Evolutionary conservation across 2,329 filamentous ascomycete genomes (phyloP), one percentile per base, ranked within the genome.

Genomic region (Fusarium proliferatum): DNA sequence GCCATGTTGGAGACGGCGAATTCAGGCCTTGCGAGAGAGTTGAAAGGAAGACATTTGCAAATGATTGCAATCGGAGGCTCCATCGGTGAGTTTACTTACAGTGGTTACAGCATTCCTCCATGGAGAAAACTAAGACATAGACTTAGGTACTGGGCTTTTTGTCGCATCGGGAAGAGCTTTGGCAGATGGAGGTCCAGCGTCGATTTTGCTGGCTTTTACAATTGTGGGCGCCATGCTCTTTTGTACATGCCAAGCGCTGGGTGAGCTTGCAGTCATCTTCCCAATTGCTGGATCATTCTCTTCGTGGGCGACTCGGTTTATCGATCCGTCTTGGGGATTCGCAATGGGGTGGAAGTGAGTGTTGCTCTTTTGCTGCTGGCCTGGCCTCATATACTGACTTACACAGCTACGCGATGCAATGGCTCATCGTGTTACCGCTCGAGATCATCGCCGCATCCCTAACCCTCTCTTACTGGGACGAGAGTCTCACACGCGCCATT

Each of bases 11-110:
- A 95, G 79, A 95, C 94, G 4, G 93, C 94, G 8, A 88, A 91
- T 73, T 92, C 93, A 51, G 90, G 92, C 12, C 86, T 98, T 57
- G 90, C 93, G 57, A 88, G 95, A 78, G 92, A 91, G 81, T 84
- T 97, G 75, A 96, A 97, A 83, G 91, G 91, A 26, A 88, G 95
- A 53, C 96, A 98, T 85, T 81, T 98, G 80, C 95, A 98, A 85
- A 98, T 98, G 96, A 98, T 98, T 86, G 96, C 96, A 19, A 97
- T 98, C 75, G 95, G 95, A 76, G 95, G 95, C 48, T 96, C 93
- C 16, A 97, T 97, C 78, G 93, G 93, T 90, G 84, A 45, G 82
- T 75, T 72, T 43, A 48, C 36, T 39, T 21, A 33, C 23, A 38
- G 43, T 49, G 70, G 45, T n/a, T 53, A 38, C 33, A 36, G 30